These are phyloP conservation scores for Metschnikowia gelsemii DNA, from an alignment of 805 yeast species.

Conservation along the genomic window DNA sequence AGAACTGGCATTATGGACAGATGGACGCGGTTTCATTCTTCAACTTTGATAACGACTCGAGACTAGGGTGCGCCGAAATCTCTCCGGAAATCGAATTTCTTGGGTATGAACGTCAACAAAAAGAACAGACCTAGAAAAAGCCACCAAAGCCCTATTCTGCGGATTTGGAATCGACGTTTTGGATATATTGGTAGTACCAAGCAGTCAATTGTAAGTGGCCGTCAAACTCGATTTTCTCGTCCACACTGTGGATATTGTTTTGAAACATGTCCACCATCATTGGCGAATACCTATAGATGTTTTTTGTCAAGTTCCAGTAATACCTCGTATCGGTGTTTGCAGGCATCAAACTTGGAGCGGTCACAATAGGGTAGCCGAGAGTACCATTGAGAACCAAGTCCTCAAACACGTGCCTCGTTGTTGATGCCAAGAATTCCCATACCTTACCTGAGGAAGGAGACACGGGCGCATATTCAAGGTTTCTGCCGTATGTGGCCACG, in stretches of 20 bases:
- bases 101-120: too few species aligned
- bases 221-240: conserved; percentile 55
- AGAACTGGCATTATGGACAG: too few species aligned
- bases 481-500: conserved; percentile 6
- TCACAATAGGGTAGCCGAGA: conserved; percentile 31
- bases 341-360: conserved; percentile 60
- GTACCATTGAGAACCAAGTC: conserved; percentile 39
- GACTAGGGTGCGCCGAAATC: too few species aligned
- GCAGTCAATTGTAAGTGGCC: conserved; percentile 62
- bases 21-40: too few species aligned
- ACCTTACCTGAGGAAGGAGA: conserved; percentile 27
- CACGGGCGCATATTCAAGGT: conserved; percentile 18
- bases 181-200: conserved; percentile 41
- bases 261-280: conserved; percentile 25
- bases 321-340: conserved; percentile 71
- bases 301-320: conserved; percentile 60
- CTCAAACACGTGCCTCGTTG: conserved; percentile 46
- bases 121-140: too few species aligned
- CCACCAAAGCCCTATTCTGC: conserved; percentile 9
- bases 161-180: conserved; percentile 15
- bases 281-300: conserved; percentile 63
- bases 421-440: conserved; percentile 46
- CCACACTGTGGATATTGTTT: conserved; percentile 46
- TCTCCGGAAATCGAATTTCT: too few species aligned
- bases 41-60: too few species aligned